These are phyloP conservation scores for Exophiala xenobiotica DNA, from an alignment of 2,329 filamentous ascomycete species.

Conservation along the genomic window DNA sequence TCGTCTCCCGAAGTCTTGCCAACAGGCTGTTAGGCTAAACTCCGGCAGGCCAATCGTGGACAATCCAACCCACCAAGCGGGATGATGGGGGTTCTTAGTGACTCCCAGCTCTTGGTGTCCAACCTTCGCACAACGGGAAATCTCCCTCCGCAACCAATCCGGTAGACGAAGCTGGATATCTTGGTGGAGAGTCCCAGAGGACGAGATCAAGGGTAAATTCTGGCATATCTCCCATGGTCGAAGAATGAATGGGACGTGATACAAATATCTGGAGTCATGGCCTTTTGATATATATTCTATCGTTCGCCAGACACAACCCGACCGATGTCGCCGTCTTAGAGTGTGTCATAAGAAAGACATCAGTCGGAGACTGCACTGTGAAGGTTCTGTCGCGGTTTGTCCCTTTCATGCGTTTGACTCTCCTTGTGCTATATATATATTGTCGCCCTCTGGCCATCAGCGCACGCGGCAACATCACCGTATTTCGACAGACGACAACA, in stretches of 20 bases:
- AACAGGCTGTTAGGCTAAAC: conserved; percentile 24
- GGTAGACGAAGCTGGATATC: conserved; percentile 3
- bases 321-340: no score
- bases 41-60: conserved; percentile 11
- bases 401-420: no score
- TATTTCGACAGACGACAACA: no score
- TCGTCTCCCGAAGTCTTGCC: conserved; percentile 19
- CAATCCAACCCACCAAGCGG: neutral
- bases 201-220: neutral
- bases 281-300: neutral
- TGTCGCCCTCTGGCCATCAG: no score
- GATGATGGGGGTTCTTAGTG: neutral
- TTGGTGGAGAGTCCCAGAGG: neutral
- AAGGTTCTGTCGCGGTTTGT: no score
- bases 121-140: no score
- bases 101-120: no score
- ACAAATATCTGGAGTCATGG: neutral
- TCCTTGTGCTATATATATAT: no score
- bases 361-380: no score
- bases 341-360: no score
- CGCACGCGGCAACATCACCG: no score
- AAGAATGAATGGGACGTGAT: neutral
- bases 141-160: conserved; percentile 21
- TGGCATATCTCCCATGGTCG: neutral
- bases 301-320: no score